Evolutionary conservation across 805 yeast genomes (phyloP), one percentile per base, ranked within the genome.

Genomic region (Candida germanica): DNA sequence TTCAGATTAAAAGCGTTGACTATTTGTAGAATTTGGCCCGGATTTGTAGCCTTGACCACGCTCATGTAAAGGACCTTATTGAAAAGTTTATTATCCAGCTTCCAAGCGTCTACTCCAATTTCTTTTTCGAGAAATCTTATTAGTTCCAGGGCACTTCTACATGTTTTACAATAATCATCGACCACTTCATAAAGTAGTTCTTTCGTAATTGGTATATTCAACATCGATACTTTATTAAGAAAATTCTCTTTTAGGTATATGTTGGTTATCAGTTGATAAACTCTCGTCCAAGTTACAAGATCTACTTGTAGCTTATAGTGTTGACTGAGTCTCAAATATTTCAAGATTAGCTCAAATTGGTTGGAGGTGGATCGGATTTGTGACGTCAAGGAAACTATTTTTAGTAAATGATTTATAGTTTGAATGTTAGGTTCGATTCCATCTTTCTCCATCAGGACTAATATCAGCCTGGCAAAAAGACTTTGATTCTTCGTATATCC

Each of bases 391-490:
- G 51, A 43, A 33, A 64, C 52, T 16, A 58, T 44, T 31, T 58
- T 59, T 23, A 67, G 44, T 27, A 66, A 51, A 32, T 51, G 49
- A 47, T 67, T 66, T 37, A 67, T 60, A 32, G 72, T 67, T 30
- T 61, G 63, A 22, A 62, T 53, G 40, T 66, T 62, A 6, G 69
- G 68, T n/a, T 42, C 41, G 33, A 61, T 65, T 3, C 69, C 69
- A 37, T 67, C 72, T 37, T 61, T 56, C 25, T 59, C 47, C 71
- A 68, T 66, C 19, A 64, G 69, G 24, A 68, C 45, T 8, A 67
- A 46, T 12, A 67, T 41, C 31, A 61, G 66, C 17, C 69, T 43
- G 4, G 71, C 66, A 48, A 67, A 66, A 11, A 61, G 46, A 39
- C 59, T 60, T 44, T 68, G 72, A 46, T 62, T 56, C 43, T 66